Percentiles rank a stretch among this genome's conserved stretches.
Evolutionary conservation across 2,329 filamentous ascomycete species (phyloP).

Genomic region (Epichloe sp.): DNA sequence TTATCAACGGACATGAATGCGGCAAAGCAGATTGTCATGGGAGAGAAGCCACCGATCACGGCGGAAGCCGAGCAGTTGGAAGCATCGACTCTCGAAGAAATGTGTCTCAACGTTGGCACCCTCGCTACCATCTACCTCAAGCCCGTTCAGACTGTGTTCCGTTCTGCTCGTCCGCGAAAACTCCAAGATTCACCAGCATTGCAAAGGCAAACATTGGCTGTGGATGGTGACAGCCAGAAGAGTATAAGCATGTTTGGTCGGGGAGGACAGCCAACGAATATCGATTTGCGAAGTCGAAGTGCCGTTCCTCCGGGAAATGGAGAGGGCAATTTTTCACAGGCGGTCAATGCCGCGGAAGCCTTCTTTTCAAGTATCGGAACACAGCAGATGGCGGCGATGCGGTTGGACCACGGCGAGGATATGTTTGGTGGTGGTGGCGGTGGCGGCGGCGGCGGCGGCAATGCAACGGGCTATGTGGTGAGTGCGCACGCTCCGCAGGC

Average conservation of each 20-base stretch:
- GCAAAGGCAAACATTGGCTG: conserved; percentile 55
- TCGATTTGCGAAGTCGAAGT: conserved; percentile 29
- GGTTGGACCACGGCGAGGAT: conserved; percentile 49
- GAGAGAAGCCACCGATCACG: conserved; percentile 90
- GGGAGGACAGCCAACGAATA: conserved; percentile 37
- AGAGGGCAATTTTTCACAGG: conserved; percentile 46
- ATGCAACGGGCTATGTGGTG: conserved; percentile 53
- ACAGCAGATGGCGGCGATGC: conserved; percentile 61
- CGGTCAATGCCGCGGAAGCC: conserved; percentile 73
- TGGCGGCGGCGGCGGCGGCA: conserved; percentile 36
- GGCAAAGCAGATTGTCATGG: conserved; percentile 87
- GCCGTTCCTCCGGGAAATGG: conserved; percentile 13
- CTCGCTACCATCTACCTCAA: conserved; percentile 96
- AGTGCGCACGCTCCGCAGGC: conserved; percentile 72
- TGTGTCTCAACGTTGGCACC: conserved; percentile 93
- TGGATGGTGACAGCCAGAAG: conserved; percentile 41
- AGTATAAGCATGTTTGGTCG: conserved; percentile 44
- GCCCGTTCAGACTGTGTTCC: conserved; percentile 93
- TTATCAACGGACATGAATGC: conserved; percentile 81
- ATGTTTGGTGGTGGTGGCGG: conserved; percentile 47
- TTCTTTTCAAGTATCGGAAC: conserved; percentile 74
- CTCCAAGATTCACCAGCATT: conserved; percentile 75
- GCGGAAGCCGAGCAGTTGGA: conserved; percentile 93
- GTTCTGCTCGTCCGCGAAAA: conserved; percentile 67
- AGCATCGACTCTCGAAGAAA: conserved; percentile 81